Evolutionary conservation across 129 eudicot species (phyloP), one percentile per base, ranked within the genome.

Genomic region (Centaurea solstitialis): DNA sequence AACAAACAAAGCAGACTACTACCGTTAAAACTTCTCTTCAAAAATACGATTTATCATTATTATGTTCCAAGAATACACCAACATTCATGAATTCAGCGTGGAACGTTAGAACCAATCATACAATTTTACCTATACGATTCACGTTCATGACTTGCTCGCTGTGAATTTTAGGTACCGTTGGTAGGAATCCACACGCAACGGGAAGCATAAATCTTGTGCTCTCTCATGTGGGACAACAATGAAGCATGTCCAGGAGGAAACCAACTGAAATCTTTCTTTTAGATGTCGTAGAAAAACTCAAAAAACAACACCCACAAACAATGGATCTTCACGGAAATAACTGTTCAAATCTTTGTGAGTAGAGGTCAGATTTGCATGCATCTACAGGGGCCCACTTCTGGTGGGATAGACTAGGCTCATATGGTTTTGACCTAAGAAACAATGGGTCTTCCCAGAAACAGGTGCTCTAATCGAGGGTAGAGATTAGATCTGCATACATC

Each of bases 141-240:
- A 30, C 73, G 53, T 76, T 82, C 85, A 69, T 76, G 85, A 76
- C 65, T 76, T 20, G 18, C 73, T 76, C 23, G 21, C 66, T 70
- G 77, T 82, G 7, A 73, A 37, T 76, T 84, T 77, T 70, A 82
- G 80, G 82, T 91, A 79, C 79, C 85, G 82, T 84, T 83, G 73
- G 88, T 72, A 84, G 72, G 80, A 66, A 74, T 74, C 86, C 91
- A 93, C 84, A 88, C 88, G 89, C 93, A 75, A 92, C 79, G 87
- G 87, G 93, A 87, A 87, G 88, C 97, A 92, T 90, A 88, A 77
- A 82, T 85, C 86, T 85, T 88, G 94, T 85, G 92, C 81, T 86
- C 69, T 85, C 93, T 70, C 90, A 88, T 78, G 65, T 71, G 79
- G 65, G 87, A 89, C 75, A 82, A 79, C 85, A 84, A 83, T 67